Evolutionary conservation across 2,329 filamentous ascomycete species (phyloP).

Genomic region (Emergomyces africanus): DNA sequence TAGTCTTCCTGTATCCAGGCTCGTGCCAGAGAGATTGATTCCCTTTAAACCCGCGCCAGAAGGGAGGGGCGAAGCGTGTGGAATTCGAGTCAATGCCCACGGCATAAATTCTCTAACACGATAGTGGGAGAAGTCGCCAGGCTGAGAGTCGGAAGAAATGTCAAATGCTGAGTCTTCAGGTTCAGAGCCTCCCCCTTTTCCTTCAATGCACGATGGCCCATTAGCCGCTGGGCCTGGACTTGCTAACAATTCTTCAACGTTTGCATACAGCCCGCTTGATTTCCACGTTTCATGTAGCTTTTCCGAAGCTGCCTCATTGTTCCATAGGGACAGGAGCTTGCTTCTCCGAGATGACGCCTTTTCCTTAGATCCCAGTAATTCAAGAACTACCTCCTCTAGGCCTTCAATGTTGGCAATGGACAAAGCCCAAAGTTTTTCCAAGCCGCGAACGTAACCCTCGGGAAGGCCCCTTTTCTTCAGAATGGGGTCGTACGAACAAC

Average conservation of each 20-base stretch:
- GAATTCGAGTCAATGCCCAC: neutral
- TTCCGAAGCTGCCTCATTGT: conserved; percentile 28
- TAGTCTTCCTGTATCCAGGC: neutral
- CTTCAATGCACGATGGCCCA: conserved; percentile 18
- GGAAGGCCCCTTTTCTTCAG: conserved; percentile 35
- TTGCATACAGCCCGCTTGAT: conserved; percentile 26
- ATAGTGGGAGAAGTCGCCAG: neutral
- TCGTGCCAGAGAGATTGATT: neutral
- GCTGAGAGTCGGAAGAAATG: neutral
- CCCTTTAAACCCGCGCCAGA: neutral
- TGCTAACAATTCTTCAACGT: conserved; percentile 31
- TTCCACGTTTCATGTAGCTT: conserved; percentile 34
- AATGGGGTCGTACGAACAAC: conserved; percentile 32
- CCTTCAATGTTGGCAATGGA: conserved; percentile 33
- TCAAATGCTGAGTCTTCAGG: neutral
- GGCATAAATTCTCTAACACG: neutral
- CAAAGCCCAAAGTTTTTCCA: conserved; percentile 35
- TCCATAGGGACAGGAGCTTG: conserved; percentile 27
- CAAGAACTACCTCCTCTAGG: conserved; percentile 30
- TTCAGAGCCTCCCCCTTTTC: conserved; percentile 12
- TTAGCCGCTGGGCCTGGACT: conserved; percentile 16
- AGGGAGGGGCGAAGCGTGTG: neutral
- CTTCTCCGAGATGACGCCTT: conserved; percentile 19
- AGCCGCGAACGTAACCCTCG: conserved; percentile 34
- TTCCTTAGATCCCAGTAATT: conserved; percentile 24